Base-by-base conservation (phyloP, 345 rosid species). In the Arabidopsis suecica region DNA sequence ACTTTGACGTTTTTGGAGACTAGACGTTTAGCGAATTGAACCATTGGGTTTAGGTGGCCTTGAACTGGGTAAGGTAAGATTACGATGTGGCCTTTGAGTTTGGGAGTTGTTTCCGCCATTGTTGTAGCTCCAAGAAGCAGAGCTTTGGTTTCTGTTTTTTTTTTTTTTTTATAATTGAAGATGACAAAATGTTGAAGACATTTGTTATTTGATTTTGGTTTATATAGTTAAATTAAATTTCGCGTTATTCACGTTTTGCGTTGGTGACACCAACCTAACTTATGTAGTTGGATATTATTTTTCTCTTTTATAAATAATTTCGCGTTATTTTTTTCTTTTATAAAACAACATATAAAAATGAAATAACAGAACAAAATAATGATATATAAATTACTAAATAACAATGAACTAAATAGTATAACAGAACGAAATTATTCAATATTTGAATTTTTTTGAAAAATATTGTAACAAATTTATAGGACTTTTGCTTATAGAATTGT, bases 21-120 rank as follows among this genome's bases (percentile, higher is more conserved):
- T 7, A 92, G 69, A 47, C 88, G 90, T 74, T 88, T 87, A 1
- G 91, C 92, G 56, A 89, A 88, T 40, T 88, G 91, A 77, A 88
- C 84, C 75, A 85, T 85, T 3, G 97, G 93, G 83, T 90, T 90
- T 9, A 89, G 85, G 83, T 89, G 96, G 66, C 97, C 97, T 81
- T 89, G 93, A 76, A 87, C 80, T 44, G 96, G 96, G 60, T 87
- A 92, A 13, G 96, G 88, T 28, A 92, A 23, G 7, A 89, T 74
- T 1, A 89, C 33, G 4, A 87, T 88, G 45, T 89, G 97, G 37
- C 69, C 74, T 65, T 72, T 81, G 45, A 9, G 11, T 28, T 57
- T 56, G 49, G 9, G 61, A 2, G 36, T 64, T 45, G 80, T 72
- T 25, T 58, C 75, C 25, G 81, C 79, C 84, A 84, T 87, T 69